Conservation (phyloP, 495 filamentous ascomycete species). For the Penicillium arizonense region DNA sequence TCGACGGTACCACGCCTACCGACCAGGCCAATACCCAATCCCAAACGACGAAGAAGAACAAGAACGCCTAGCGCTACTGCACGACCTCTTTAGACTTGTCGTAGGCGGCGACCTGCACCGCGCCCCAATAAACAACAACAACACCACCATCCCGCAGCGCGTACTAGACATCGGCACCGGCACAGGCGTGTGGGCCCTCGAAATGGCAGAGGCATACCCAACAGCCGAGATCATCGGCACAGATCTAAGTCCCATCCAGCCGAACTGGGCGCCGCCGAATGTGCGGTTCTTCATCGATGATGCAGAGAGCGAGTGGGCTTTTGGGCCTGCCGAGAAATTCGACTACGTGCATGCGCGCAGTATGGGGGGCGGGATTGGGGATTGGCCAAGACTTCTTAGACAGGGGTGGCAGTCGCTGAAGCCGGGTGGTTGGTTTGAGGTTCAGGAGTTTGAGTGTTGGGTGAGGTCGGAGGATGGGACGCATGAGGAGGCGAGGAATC, state of each 20-base stretch:
- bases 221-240: constrained; percentile 58
- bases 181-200: constrained; percentile 61
- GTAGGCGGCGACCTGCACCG: constrained; percentile 52
- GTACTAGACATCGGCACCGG: constrained; percentile 54
- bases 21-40: constrained; percentile 53
- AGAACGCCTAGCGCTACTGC: constrained; percentile 67
- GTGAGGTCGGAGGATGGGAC: constrained; percentile 40
- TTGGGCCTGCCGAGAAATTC: constrained; percentile 36
- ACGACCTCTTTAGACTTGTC: constrained; percentile 55
- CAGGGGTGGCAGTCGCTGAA: constrained; percentile 42
- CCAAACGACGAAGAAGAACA: constrained; percentile 62
- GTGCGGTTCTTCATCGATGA: constrained; percentile 51
- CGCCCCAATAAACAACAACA: constrained; percentile 38
- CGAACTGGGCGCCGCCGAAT: constrained; percentile 49
- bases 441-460: constrained; percentile 49
- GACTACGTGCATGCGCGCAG: constrained; percentile 48
- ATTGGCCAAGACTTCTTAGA: constrained; percentile 40
- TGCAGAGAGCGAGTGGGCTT: constrained; percentile 49
- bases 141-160: constrained; percentile 18
- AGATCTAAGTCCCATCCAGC: constrained; percentile 59
- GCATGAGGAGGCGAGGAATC: constrained; percentile 18
- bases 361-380: constrained; percentile 42
- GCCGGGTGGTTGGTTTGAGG: constrained; percentile 55
- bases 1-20: constrained; percentile 60
- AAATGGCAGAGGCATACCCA: constrained; percentile 59